These are phyloP conservation scores for Coprinopsis cinerea DNA, from an alignment of 768 basidiomycete genomes.

Conservation along the genomic window DNA sequence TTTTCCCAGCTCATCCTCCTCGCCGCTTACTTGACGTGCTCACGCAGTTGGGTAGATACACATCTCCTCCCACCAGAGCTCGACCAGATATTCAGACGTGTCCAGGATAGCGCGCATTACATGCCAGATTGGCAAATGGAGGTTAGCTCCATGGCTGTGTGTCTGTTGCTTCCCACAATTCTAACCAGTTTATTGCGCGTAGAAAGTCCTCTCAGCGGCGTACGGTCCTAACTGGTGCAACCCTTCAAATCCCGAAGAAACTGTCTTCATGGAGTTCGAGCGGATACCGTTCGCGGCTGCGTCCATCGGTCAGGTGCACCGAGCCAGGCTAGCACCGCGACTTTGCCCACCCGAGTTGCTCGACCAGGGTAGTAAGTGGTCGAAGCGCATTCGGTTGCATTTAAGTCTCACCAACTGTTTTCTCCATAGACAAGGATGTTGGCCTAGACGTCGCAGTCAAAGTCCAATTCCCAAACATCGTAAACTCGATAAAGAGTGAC, in stretches of 20 bases:
- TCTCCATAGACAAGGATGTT: background rate
- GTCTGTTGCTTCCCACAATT: background rate
- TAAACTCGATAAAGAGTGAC: constrained; percentile 81
- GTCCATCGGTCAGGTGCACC: constrained; percentile 95
- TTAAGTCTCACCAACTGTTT: too few species aligned
- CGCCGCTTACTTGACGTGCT: background rate
- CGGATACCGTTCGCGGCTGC: constrained; percentile 91
- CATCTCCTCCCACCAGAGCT: constrained; percentile 83
- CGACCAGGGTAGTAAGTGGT: constrained; percentile 19
- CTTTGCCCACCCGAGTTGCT: constrained; percentile 49
- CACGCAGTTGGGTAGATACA: constrained; percentile 51
- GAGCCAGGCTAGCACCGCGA: constrained; percentile 51
- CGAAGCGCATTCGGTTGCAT: too few species aligned
- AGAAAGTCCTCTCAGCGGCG: constrained; percentile 69
- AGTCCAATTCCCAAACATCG: constrained; percentile 93
- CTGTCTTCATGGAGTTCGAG: constrained; percentile 68
- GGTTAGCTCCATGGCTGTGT: constrained; percentile 34
- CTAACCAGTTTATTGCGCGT: constrained; percentile 1
- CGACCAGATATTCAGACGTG: constrained; percentile 81
- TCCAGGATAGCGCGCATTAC: constrained; percentile 94
- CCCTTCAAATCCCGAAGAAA: constrained; percentile 15
- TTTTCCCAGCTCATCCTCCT: background rate
- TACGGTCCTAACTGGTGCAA: constrained; percentile 68
- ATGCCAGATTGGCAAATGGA: constrained; percentile 99
- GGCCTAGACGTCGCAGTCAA: constrained; percentile 52